Percentiles rank a stretch among this genome's conserved stretches.
These are phyloP conservation scores for Lepidium africanum DNA, from an alignment of 345 rosid species.

Conservation along the genomic window DNA sequence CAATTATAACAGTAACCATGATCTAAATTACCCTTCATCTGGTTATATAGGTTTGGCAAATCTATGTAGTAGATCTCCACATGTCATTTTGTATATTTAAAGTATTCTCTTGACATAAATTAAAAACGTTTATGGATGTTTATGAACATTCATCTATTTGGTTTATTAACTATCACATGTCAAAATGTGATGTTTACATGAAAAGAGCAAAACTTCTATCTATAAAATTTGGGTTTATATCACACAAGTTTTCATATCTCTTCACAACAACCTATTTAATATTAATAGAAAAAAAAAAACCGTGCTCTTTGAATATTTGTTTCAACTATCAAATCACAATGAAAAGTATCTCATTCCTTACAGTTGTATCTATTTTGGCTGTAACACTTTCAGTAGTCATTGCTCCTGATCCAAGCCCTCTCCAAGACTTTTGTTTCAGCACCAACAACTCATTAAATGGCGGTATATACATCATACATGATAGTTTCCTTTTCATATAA, in stretches of 20 bases:
- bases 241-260: not conserved
- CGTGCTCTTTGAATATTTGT: not conserved
- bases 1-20: too few relatives aligned
- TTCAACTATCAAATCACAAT: not conserved
- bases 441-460: not conserved
- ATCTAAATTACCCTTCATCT: too few relatives aligned
- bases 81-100: too few relatives aligned
- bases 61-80: too few relatives aligned
- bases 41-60: too few relatives aligned
- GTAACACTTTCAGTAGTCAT: not conserved
- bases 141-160: too few relatives aligned
- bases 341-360: not conserved
- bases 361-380: not conserved
- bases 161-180: too few relatives aligned
- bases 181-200: too few relatives aligned
- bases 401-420: slow-evolving; percentile 4
- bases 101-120: too few relatives aligned
- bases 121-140: too few relatives aligned
- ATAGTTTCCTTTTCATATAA: not conserved
- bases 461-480: not conserved
- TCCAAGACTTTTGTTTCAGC: slow-evolving; percentile 12
- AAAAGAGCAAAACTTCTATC: not conserved
- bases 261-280: not conserved
- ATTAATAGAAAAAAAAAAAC: not conserved
- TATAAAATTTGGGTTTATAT: not conserved